Evolutionary conservation across 2,329 filamentous ascomycete genomes (phyloP).

Genomic region (Alternaria sp.): DNA sequence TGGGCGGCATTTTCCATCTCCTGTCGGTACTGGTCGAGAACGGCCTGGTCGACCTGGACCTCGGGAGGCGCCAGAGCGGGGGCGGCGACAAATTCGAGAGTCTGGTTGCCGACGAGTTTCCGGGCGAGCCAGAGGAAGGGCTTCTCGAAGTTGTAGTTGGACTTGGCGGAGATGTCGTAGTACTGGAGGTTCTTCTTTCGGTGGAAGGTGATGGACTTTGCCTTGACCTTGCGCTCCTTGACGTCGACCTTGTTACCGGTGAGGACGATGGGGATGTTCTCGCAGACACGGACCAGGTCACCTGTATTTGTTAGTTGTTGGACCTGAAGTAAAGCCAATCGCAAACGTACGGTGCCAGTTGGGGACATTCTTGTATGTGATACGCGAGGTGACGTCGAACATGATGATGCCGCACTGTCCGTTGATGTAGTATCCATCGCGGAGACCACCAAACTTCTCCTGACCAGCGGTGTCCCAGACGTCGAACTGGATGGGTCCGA

Average conservation of each 20-base stretch:
- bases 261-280: constrained; percentile 98
- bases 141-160: constrained; percentile 99
- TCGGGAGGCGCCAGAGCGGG: constrained; percentile 94
- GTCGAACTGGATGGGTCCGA: constrained; percentile 96
- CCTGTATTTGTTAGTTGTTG: constrained; percentile 61
- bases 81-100: constrained; percentile 92
- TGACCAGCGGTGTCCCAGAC: constrained; percentile 99
- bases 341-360: constrained; percentile 96
- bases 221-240: constrained; percentile 99
- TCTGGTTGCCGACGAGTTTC: constrained; percentile 95
- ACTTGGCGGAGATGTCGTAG: constrained; percentile 99
- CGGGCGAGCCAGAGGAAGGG: constrained; percentile 99
- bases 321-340: background rate
- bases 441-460: constrained; percentile 99
- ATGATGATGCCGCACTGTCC: constrained; percentile 99
- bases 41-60: constrained; percentile 83
- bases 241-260: constrained; percentile 99
- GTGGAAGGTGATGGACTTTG: constrained; percentile 99
- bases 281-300: constrained; percentile 98
- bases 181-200: constrained; percentile 99
- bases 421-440: constrained; percentile 99
- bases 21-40: constrained; percentile 81
- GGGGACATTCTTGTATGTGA: constrained; percentile 99
- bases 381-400: constrained; percentile 99
- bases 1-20: constrained; percentile 85